These are phyloP conservation scores for Sporothrix inflata DNA, from an alignment of 2,329 filamentous ascomycete species.

Conservation along the genomic window DNA sequence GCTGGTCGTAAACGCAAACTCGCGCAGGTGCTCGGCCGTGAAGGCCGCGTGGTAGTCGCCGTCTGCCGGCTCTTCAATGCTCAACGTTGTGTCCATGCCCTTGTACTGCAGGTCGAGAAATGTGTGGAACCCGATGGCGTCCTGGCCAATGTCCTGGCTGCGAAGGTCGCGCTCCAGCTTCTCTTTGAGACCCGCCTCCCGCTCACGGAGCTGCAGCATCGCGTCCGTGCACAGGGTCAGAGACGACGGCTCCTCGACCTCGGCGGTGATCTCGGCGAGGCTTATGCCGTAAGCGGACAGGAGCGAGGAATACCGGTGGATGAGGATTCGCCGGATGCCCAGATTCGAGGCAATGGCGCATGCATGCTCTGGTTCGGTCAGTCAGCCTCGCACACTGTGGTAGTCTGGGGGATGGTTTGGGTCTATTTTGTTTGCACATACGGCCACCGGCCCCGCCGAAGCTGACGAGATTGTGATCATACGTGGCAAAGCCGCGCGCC, in stretches of 20 bases:
- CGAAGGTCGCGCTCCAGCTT: too few species aligned
- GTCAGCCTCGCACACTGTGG: too few species aligned
- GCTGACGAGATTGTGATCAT: slow-evolving; percentile 83
- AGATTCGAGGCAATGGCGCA: slow-evolving; percentile 83
- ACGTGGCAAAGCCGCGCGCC: slow-evolving; percentile 87
- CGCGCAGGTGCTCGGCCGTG: slow-evolving; percentile 81
- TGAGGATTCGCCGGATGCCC: slow-evolving; percentile 79
- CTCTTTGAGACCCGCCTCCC: slow-evolving; percentile 69
- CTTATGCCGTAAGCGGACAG: slow-evolving; percentile 86
- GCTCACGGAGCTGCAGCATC: slow-evolving; percentile 65
- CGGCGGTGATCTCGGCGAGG: neutral
- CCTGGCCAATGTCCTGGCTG: too few species aligned
- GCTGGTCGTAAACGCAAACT: slow-evolving; percentile 89
- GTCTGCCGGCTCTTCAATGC: slow-evolving; percentile 66
- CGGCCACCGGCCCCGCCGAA: slow-evolving; percentile 88
- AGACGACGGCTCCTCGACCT: slow-evolving; percentile 62
- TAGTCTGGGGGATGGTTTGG: too few species aligned
- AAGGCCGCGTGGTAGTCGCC: slow-evolving; percentile 81
- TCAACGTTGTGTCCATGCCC: slow-evolving; percentile 85
- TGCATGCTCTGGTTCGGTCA: slow-evolving; percentile 62
- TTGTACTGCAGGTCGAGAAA: slow-evolving; percentile 95
- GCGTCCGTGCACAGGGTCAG: slow-evolving; percentile 71
- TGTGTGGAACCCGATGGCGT: slow-evolving; percentile 78
- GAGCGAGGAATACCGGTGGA: slow-evolving; percentile 86
- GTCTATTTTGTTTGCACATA: too few species aligned